A percentile compares a stretch with the other conserved stretches of the same genome.
Conservation (phyloP, 225 moss, liverwort and hornwort genomes). For the Neckera pumila region DNA sequence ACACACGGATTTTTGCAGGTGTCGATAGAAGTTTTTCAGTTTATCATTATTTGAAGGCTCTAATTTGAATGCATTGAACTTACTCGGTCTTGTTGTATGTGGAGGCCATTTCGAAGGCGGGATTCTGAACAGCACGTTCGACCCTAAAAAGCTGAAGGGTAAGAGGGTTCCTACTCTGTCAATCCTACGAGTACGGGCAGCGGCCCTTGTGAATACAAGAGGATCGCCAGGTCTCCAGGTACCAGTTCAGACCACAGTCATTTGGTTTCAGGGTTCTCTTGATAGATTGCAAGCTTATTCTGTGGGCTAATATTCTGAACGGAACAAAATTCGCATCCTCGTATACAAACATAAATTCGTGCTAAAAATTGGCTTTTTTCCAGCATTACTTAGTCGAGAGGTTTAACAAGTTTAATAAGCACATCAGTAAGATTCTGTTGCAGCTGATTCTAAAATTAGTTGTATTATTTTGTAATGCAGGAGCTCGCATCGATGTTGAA, state of each 20-base stretch:
- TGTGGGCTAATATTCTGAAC: background rate
- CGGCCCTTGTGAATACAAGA: slow-evolving; percentile 60
- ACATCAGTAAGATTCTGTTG: background rate
- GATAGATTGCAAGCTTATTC: background rate
- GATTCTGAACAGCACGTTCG: background rate
- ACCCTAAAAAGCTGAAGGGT: background rate
- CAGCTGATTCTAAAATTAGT: background rate
- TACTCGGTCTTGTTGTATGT: background rate
- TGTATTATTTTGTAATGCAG: slow-evolving; percentile 5
- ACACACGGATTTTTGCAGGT: background rate
- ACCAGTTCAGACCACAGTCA: background rate
- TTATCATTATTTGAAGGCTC: background rate
- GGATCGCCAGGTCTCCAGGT: slow-evolving; percentile 63
- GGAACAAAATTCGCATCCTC: background rate
- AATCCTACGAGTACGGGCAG: slow-evolving; percentile 12
- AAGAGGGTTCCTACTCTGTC: background rate
- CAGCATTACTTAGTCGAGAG: background rate
- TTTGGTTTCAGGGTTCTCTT: background rate
- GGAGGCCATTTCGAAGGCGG: background rate
- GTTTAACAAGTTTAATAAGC: background rate
- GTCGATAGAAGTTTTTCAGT: background rate
- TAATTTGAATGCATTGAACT: background rate
- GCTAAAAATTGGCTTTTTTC: background rate
- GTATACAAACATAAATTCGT: background rate
- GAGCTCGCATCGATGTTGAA: slow-evolving; percentile 78